These are phyloP conservation scores for Chalaropsis ovoidea DNA, from an alignment of 2,329 filamentous ascomycete genomes.

Conservation along the genomic window DNA sequence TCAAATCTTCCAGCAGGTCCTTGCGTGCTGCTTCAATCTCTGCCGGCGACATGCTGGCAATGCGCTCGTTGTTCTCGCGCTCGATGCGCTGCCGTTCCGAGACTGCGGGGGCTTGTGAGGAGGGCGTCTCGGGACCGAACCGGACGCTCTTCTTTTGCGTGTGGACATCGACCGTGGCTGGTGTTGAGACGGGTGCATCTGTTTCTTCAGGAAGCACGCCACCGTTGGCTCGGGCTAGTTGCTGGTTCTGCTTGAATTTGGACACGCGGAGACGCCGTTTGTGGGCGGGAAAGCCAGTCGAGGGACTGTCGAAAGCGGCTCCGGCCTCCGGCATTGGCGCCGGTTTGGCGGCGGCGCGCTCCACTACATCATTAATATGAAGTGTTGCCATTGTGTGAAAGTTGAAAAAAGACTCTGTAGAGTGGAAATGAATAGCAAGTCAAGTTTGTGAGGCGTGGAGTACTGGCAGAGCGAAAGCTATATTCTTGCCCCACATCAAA, in stretches of 20 bases:
- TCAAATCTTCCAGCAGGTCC: conserved; percentile 69
- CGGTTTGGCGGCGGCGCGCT: conserved; percentile 45
- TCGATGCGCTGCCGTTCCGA: conserved; percentile 66
- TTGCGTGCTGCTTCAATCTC: conserved; percentile 73
- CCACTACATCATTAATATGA: conserved; percentile 66
- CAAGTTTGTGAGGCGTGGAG: not conserved
- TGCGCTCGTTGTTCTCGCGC: conserved; percentile 62
- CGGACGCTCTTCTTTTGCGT: conserved; percentile 23
- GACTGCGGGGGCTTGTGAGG: conserved; percentile 28
- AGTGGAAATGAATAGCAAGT: not conserved
- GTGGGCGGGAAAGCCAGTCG: conserved; percentile 77
- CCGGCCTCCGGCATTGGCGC: conserved; percentile 53
- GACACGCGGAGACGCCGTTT: conserved; percentile 66
- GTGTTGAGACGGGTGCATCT: conserved; percentile 8
- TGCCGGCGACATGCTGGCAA: conserved; percentile 67
- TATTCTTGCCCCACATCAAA: not conserved
- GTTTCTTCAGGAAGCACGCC: not conserved
- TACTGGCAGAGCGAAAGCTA: not conserved
- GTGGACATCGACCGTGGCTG: conserved; percentile 8
- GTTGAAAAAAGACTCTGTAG: not conserved
- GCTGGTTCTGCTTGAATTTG: conserved; percentile 65
- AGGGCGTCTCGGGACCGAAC: conserved; percentile 25
- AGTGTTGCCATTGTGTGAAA: conserved; percentile 33
- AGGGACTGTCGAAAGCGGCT: conserved; percentile 40
- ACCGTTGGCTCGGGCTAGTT: conserved; percentile 27